phyloP scores from a whole-genome alignment of 495 filamentous ascomycete species.

The Staphylotrichum longicolle region DNA sequence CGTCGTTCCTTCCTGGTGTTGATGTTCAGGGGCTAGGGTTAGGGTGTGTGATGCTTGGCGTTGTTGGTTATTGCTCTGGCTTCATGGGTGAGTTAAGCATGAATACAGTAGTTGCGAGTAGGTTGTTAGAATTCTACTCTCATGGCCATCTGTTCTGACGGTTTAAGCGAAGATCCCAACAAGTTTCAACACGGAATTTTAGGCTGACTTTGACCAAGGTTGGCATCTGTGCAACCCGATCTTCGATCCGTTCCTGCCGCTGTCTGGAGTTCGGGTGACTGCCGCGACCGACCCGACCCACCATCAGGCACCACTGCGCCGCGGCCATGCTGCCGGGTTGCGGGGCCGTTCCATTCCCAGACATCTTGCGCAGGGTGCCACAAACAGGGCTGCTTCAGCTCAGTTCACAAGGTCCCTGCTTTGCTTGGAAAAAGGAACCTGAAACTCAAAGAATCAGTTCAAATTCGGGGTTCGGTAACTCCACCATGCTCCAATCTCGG shows the following conservation, averaged over 20 bases:
- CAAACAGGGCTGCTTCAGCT: not conserved
- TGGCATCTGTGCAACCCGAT: slow-evolving; percentile 1
- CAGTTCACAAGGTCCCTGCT: not conserved
- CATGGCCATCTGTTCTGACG: no score
- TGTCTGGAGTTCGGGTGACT: not conserved
- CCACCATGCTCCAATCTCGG: not conserved
- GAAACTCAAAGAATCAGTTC: not conserved
- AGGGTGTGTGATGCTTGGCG: slow-evolving; percentile 7
- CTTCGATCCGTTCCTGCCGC: slow-evolving; percentile 13
- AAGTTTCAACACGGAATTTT: no score
- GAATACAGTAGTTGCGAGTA: no score
- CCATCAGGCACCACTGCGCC: slow-evolving; percentile 18
- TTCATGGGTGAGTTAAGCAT: no score
- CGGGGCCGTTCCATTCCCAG: not conserved
- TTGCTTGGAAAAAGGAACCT: not conserved
- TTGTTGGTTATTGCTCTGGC: not conserved
- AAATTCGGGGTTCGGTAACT: slow-evolving; percentile 1
- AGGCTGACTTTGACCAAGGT: not conserved
- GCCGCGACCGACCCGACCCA: slow-evolving; percentile 9
- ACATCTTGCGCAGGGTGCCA: not conserved
- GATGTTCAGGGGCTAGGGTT: slow-evolving; percentile 3
- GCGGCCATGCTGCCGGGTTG: slow-evolving; percentile 1
- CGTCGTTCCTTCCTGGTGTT: slow-evolving; percentile 1
- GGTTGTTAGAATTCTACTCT: no score
- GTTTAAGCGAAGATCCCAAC: no score